phyloP scores from a whole-genome alignment of 2,329 filamentous ascomycete species.

The Claviceps lovelessii region DNA sequence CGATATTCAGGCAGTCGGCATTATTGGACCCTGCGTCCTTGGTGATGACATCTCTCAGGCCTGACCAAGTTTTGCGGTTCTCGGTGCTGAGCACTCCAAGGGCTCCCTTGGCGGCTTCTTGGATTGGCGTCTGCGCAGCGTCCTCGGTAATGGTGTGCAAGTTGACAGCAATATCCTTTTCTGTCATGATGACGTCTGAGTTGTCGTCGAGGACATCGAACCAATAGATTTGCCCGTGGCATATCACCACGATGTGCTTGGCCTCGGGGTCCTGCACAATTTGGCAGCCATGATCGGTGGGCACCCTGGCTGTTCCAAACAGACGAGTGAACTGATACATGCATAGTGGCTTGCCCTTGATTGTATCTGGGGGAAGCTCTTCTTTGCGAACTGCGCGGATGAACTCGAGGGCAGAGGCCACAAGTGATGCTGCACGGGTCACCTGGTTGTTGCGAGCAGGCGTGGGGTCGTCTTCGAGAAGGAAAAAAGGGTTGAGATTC shows the following conservation, averaged over 20 bases:
- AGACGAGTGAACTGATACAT: constrained; percentile 98
- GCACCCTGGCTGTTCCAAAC: constrained; percentile 88
- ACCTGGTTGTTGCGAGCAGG: constrained; percentile 94
- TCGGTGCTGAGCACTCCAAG: constrained; percentile 90
- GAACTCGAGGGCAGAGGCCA: constrained; percentile 80
- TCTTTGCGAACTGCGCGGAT: constrained; percentile 85
- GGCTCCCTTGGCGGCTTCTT: constrained; percentile 89
- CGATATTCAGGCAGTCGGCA: constrained; percentile 85
- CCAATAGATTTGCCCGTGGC: constrained; percentile 95
- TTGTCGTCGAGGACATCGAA: constrained; percentile 95
- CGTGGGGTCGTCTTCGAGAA: constrained; percentile 93
- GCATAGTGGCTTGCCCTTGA: constrained; percentile 73
- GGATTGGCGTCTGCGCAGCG: constrained; percentile 74
- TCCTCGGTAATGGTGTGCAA: constrained; percentile 86
- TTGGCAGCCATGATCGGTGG: constrained; percentile 85
- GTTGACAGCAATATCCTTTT: constrained; percentile 84
- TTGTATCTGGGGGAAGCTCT: constrained; percentile 76
- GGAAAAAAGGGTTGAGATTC: constrained; percentile 94
- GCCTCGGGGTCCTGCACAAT: constrained; percentile 91
- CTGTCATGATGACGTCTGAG: constrained; percentile 90
- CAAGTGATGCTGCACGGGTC: constrained; percentile 80
- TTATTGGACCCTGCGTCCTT: constrained; percentile 84
- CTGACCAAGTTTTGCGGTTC: constrained; percentile 92
- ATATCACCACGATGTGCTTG: constrained; percentile 85
- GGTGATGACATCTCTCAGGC: constrained; percentile 73